Evolutionary conservation across 2,329 filamentous ascomycete genomes (phyloP).

Genomic region (Coniochaeta pulveracea): DNA sequence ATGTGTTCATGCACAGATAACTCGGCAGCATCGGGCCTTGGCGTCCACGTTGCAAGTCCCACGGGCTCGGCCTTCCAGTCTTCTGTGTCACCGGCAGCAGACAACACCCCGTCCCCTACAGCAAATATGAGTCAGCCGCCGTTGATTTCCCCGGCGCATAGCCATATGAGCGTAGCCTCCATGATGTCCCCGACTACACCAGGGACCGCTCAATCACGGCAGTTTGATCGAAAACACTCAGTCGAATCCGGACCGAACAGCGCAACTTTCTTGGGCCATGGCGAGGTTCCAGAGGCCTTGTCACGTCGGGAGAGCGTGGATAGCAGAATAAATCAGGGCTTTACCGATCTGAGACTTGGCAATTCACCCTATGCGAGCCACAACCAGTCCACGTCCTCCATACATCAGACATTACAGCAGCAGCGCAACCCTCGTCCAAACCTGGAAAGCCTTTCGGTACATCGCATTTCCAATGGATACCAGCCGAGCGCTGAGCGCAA

Average conservation of each 20-base stretch:
- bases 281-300: constrained; percentile 28
- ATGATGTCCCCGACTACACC: constrained; percentile 52
- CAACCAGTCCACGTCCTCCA: constrained; percentile 65
- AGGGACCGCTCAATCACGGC: constrained; percentile 27
- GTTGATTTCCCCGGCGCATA: constrained; percentile 41
- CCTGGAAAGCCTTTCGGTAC: constrained; percentile 39
- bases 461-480: constrained; percentile 55
- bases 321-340: constrained; percentile 62
- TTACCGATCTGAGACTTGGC: constrained; percentile 58
- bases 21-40: constrained; percentile 32
- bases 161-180: constrained; percentile 54
- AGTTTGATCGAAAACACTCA: constrained; percentile 30
- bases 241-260: constrained; percentile 25
- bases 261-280: constrained; percentile 18
- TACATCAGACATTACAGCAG: constrained; percentile 59
- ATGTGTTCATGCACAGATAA: constrained; percentile 24
- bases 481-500: constrained; percentile 48
- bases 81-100: constrained; percentile 35
- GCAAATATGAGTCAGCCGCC: constrained; percentile 39
- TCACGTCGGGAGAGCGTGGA: constrained; percentile 69
- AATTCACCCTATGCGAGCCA: constrained; percentile 65
- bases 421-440: constrained; percentile 48
- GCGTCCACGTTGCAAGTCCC: constrained; percentile 26
- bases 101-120: constrained; percentile 54
- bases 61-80: constrained; percentile 36